Conservation (phyloP, 2,329 filamentous ascomycete genomes). For the Colletotrichum sansevieriae region DNA sequence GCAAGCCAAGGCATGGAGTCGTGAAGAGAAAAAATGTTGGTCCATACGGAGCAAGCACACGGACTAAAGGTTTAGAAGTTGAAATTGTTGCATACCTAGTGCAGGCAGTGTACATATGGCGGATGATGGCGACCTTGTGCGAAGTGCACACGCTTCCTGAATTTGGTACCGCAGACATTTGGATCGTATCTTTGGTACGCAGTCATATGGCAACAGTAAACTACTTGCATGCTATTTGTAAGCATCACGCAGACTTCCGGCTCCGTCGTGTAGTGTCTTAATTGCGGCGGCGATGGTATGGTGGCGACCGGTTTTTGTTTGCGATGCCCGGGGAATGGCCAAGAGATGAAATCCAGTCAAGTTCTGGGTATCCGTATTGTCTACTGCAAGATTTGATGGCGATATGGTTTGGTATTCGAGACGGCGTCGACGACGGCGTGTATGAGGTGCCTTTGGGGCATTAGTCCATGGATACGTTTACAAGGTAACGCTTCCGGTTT, state of each 20-base stretch:
- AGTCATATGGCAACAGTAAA: not conserved
- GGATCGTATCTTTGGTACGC: not conserved
- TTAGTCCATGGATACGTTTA: too few species aligned
- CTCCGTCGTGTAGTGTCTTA: constrained; percentile 13
- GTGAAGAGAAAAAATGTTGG: not conserved
- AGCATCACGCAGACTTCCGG: constrained; percentile 4
- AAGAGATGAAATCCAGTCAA: not conserved
- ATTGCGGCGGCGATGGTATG: not conserved
- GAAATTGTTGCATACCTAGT: too few species aligned
- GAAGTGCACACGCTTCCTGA: too few species aligned
- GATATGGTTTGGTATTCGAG: not conserved
- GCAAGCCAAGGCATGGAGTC: constrained; percentile 8
- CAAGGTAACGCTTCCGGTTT: not conserved
- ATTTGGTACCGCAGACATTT: too few species aligned
- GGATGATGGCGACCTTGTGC: too few species aligned
- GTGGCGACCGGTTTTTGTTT: constrained; percentile 6
- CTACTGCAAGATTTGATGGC: not conserved
- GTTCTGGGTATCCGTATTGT: too few species aligned
- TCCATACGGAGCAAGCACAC: too few species aligned
- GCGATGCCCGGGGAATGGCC: constrained; percentile 1
- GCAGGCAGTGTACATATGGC: too few species aligned
- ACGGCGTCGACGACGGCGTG: not conserved
- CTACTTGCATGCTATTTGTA: not conserved
- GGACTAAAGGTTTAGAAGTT: too few species aligned
- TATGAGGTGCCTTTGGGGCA: not conserved